Evolutionary conservation across 805 yeast genomes (phyloP).

Genomic region (Scheffersomyces coipomensis): DNA sequence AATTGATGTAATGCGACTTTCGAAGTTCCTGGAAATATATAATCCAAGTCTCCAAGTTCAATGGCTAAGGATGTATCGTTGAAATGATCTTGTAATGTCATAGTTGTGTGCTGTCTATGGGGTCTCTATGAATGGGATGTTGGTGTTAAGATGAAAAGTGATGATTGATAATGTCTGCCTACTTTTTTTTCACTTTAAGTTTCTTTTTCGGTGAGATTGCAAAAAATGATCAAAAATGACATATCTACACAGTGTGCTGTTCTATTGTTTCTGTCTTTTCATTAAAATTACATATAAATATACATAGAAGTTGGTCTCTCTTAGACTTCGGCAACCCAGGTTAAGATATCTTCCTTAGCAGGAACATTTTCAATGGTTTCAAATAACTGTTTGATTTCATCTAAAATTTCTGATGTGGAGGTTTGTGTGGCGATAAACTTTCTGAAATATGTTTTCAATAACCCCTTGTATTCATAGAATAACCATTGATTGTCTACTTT

Average conservation of each 20-base stretch:
- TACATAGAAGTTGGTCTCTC: too few species aligned
- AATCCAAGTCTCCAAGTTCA: conserved; percentile 61
- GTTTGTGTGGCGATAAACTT: conserved; percentile 19
- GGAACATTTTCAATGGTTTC: conserved; percentile 17
- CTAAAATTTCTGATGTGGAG: conserved; percentile 7
- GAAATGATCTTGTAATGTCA: conserved; percentile 2
- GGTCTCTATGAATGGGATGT: too few species aligned
- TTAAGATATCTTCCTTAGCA: conserved; percentile 17
- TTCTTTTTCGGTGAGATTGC: too few species aligned
- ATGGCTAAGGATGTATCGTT: conserved; percentile 43
- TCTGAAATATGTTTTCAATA: conserved; percentile 38
- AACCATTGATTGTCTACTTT: conserved; percentile 40
- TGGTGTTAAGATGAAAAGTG: too few species aligned
- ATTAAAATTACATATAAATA: neutral
- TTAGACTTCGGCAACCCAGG: conserved; percentile 6
- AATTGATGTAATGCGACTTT: conserved; percentile 69
- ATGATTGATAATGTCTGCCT: too few species aligned
- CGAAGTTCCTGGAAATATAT: conserved; percentile 59
- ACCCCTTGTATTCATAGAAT: conserved; percentile 40
- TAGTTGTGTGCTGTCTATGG: neutral
- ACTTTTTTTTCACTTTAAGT: too few species aligned
- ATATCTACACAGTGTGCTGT: too few species aligned
- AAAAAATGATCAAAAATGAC: too few species aligned
- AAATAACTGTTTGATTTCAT: conserved; percentile 15
- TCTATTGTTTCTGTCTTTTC: too few species aligned